Conservation (phyloP, 2,329 filamentous ascomycete species). For the Curvularia sp. region DNA sequence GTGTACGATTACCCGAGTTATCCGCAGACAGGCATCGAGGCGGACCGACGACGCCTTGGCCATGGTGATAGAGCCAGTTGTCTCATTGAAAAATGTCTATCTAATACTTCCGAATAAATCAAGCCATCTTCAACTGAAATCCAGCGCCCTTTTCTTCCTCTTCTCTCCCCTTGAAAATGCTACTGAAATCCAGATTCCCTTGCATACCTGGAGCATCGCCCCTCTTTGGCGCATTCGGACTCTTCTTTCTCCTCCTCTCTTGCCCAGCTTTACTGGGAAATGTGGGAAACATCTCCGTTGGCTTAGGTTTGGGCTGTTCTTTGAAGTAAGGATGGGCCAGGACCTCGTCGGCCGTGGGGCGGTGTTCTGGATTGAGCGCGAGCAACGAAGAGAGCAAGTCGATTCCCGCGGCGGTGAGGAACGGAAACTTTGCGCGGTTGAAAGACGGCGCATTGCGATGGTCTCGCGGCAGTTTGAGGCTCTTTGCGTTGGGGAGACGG, state of each 20-base stretch:
- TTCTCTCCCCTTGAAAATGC: constrained; percentile 58
- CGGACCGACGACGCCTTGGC: not conserved
- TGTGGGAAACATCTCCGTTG: constrained; percentile 91
- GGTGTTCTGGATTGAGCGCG: constrained; percentile 72
- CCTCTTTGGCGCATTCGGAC: constrained; percentile 82
- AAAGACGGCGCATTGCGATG: constrained; percentile 55
- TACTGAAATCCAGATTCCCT: constrained; percentile 57
- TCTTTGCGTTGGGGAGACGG: constrained; percentile 83
- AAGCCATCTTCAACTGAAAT: constrained; percentile 51
- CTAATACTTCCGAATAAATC: constrained; percentile 9
- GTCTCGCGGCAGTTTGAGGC: constrained; percentile 67
- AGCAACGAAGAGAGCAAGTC: constrained; percentile 73
- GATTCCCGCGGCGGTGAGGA: constrained; percentile 77
- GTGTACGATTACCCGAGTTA: not conserved
- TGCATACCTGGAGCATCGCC: constrained; percentile 64
- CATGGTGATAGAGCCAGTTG: not conserved
- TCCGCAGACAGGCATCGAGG: not conserved
- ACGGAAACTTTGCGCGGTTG: constrained; percentile 79
- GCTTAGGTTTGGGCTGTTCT: constrained; percentile 89
- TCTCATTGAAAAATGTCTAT: not conserved
- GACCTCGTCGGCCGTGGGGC: constrained; percentile 76
- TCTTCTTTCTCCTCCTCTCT: constrained; percentile 77
- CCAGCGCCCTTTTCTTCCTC: constrained; percentile 58
- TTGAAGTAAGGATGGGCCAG: constrained; percentile 83
- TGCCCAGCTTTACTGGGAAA: constrained; percentile 95